These are phyloP conservation scores for Stagonosporopsis chrysanthemi DNA, from an alignment of 2,329 filamentous ascomycete species.

Conservation along the genomic window DNA sequence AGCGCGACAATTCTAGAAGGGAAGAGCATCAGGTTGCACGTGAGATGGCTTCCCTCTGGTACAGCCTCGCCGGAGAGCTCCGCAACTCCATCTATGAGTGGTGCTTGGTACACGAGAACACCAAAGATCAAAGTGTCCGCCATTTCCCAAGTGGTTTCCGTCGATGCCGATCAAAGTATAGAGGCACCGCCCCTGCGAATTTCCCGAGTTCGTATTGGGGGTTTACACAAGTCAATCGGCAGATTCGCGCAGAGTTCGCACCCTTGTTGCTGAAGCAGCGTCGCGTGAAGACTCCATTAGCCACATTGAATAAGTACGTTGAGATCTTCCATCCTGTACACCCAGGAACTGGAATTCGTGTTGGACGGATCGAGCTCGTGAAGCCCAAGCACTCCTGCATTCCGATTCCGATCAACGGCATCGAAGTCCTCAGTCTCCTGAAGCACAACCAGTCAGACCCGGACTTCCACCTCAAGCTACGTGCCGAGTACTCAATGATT, in stretches of 20 bases:
- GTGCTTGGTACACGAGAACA: not conserved
- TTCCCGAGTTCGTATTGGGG: not conserved
- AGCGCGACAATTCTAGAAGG: not conserved
- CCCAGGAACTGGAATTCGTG: no score
- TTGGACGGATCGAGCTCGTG: not conserved
- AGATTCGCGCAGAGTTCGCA: not conserved
- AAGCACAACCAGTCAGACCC: not conserved
- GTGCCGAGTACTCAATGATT: not conserved
- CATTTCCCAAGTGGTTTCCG: not conserved
- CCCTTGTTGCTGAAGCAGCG: not conserved
- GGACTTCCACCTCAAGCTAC: not conserved
- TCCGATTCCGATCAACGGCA: not conserved
- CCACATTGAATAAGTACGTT: not conserved
- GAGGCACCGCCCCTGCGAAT: not conserved
- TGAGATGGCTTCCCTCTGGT: not conserved
- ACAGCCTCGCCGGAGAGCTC: not conserved
- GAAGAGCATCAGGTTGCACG: not conserved
- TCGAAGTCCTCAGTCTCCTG: not conserved
- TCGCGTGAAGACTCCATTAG: not conserved
- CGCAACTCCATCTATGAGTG: not conserved
- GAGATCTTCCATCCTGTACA: not conserved
- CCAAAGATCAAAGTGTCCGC: not conserved
- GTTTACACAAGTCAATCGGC: not conserved
- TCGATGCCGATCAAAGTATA: not conserved
- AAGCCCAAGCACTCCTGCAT: not conserved